These are phyloP conservation scores for Neurospora sp. DNA, from an alignment of 495 filamentous ascomycete species.

Conservation along the genomic window DNA sequence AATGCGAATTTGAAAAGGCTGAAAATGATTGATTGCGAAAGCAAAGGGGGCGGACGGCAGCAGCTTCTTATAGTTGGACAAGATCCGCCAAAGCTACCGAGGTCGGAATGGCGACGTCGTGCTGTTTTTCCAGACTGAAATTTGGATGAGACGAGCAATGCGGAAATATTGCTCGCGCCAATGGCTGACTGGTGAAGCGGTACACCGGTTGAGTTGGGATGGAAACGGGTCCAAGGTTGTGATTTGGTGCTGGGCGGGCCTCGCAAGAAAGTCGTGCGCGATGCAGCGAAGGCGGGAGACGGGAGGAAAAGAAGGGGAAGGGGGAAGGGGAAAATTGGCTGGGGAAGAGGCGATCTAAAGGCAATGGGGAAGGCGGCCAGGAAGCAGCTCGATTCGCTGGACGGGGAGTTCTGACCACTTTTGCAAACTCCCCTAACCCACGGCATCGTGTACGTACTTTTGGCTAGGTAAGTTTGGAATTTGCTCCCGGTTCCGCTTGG, in stretches of 20 bases:
- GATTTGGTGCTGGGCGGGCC: neutral
- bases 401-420: neutral
- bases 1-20: neutral
- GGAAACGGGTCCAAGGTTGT: neutral
- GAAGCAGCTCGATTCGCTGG: neutral
- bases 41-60: neutral
- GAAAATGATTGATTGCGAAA: neutral
- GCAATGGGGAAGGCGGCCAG: slow-evolving; percentile 6
- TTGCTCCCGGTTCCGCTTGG: neutral
- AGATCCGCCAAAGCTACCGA: neutral
- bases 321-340: slow-evolving; percentile 19
- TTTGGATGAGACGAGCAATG: neutral
- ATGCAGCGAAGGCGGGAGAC: slow-evolving; percentile 2
- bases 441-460: neutral
- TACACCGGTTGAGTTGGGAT: neutral
- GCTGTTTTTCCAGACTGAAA: neutral
- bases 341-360: slow-evolving; percentile 20
- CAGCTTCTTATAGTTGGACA: neutral
- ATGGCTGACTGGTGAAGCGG: neutral
- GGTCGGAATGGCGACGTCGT: neutral
- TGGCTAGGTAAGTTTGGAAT: neutral
- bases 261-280: neutral
- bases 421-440: slow-evolving; percentile 13
- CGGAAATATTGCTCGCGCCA: neutral
- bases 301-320: slow-evolving; percentile 13